Base-by-base conservation (phyloP, 2,329 filamentous ascomycete species). In the Aurifilum marmelostoma region DNA sequence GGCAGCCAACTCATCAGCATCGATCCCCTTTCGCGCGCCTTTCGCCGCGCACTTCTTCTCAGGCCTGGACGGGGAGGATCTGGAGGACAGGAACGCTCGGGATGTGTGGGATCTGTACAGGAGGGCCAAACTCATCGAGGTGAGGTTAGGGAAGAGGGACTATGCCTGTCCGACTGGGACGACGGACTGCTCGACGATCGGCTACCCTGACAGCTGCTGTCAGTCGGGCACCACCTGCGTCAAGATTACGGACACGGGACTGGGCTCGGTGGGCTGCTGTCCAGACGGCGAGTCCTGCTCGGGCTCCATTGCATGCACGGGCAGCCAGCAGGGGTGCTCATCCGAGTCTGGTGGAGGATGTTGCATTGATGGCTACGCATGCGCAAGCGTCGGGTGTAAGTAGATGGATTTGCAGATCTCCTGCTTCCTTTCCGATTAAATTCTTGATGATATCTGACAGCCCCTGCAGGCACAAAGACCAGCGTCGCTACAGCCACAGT, bases 241-340 rank as follows among this genome's bases (percentile, higher is more conserved):
- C 61, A 78, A 80, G 32, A 88, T 93, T 5, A 77, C 83, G 41
- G 87, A 92, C 76, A 85, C 86, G 7, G 86, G 85, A 0, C 81
- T 90, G 37, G 91, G 91, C 9, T 86, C 87, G 59, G 88, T 95
- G 2, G 92, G 92, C 3, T 96, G 92, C 78, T 96, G 92, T 79
- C 90, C 91, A 0, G 75, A 82, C 47, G 91, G 91, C 3, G 80
- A 83, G 58, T 85, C 78, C 7, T 95, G 92, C 77, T 85, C 84
- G 3, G 90, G 90, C 12, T 80, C 80, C 1, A 88, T 94, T 7
- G 86, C 84, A 0, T 76, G 76, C n/a, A 94, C 92, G 72, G 82
- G 83, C 2, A 80, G 82, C 4, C 89, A 86, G 54, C 89, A 91
- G 14, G 86, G 87, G 63, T 95, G 92, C 76, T 83, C 89, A 0